These are phyloP conservation scores for Pigoraptor vietnamica DNA, from an alignment of 78 protist genomes.

Conservation along the genomic window DNA sequence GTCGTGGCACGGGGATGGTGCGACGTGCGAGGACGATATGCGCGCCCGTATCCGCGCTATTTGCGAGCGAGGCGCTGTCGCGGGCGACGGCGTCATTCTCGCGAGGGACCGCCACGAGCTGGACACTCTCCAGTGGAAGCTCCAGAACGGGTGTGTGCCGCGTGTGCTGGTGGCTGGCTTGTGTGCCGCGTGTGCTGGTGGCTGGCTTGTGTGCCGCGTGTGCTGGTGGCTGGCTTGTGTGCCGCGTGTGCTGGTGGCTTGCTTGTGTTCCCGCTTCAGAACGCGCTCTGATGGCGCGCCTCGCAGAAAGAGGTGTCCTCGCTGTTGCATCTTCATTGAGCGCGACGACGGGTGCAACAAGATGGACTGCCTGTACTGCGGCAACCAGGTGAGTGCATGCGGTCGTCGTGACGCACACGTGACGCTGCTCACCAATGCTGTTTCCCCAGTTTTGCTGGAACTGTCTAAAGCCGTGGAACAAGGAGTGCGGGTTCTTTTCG, in stretches of 20 bases:
- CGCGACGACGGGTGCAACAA: conserved; percentile 19
- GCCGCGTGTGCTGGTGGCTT: no score
- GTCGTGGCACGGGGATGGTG: background rate
- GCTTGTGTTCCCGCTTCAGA: no score
- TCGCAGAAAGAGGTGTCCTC: background rate
- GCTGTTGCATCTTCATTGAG: conserved; percentile 3
- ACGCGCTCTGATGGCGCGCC: background rate
- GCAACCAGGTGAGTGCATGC: background rate
- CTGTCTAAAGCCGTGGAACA: background rate
- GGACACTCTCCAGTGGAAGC: background rate
- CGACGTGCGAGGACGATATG: conserved; percentile 2
- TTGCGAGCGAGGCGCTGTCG: background rate
- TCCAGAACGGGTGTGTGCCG: background rate
- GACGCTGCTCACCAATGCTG: background rate
- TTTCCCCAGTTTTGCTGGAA: background rate
- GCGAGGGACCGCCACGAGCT: background rate
- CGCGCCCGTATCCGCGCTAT: background rate
- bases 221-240: no score
- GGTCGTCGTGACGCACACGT: no score
- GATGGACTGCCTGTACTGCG: background rate
- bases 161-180: no score
- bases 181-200: no score
- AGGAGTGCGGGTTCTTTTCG: background rate
- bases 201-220: no score
- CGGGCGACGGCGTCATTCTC: background rate